Base-by-base conservation (phyloP, 768 basidiomycete genomes). In the Auricularia cornea region DNA sequence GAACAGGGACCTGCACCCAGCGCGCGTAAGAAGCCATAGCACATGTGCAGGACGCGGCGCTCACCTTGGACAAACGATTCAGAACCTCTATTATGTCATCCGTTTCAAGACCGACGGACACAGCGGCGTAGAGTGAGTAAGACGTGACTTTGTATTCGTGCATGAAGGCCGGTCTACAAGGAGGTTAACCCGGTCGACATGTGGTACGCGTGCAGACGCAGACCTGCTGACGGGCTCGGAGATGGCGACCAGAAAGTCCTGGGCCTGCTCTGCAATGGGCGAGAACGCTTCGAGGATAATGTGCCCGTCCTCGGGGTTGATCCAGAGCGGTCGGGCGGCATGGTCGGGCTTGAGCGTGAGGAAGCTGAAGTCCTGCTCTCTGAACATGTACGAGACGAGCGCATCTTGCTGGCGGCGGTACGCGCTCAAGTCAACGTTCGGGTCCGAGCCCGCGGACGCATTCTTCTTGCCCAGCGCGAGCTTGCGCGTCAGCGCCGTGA, bases 131-230 rank as follows among this genome's bases (percentile, higher is more conserved):
- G 18, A 99, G 80, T 20, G 96, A 98, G 75, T 98, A 97, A 54
- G 94, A 89, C 63, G 96, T 98, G 72, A 99, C 85, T 77, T 96
- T 94, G 82, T 98, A 99, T 80, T 98, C 97, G 78, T 99, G 96
- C 66, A 98, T 95, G 77, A 96, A 94, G 59, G 93, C 88, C 60
- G 97, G 97, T 80, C 96, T 96, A 67, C 31, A 44, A 63, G 23
- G 28, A 72, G 28, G n/a, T 57, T 56, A 52, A 35, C 18, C 18
- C 14, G 48, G 30, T 16, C n/a, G 14, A 31, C 16, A n/a, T n/a
- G n/a, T 10, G n/a, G 18, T 20, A 26, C 16, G 32, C 14, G 26
- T 30, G 26, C 18, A n/a, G n/a, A 70, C 35, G 80, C 91, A 75
- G 76, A 96, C 94, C 94, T 88, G 82, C 94, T 98, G 70, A 98